Percentiles rank a stretch among this genome's conserved stretches.
These are phyloP conservation scores for Antitrichia curtipendula DNA, from an alignment of 225 moss, liverwort and hornwort genomes.

Conservation along the genomic window DNA sequence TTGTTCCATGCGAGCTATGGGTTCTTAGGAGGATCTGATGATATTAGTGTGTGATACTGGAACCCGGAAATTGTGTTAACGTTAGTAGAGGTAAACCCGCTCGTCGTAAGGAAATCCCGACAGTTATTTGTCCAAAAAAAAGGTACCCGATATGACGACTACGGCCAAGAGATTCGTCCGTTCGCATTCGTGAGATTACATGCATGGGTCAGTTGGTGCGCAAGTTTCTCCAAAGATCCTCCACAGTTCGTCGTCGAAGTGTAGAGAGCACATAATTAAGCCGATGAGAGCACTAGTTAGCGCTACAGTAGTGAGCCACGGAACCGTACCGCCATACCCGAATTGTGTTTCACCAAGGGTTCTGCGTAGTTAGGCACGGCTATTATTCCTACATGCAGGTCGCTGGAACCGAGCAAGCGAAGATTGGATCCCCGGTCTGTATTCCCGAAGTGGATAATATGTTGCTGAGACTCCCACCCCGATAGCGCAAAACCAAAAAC, in stretches of 20 bases:
- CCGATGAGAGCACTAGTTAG: neutral
- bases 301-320: neutral
- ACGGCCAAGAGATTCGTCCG: neutral
- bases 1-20: neutral
- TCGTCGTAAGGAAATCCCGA: neutral
- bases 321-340: neutral
- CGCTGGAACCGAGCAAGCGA: conserved; percentile 24
- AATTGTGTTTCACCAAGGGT: neutral
- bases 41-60: too few relatives aligned
- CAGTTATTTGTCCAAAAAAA: neutral
- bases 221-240: conserved; percentile 20
- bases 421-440: neutral
- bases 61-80: neutral
- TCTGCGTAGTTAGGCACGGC: neutral
- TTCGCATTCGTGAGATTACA: neutral
- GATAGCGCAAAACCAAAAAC: neutral
- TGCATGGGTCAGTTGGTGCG: conserved; percentile 6
- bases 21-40: neutral
- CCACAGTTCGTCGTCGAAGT: conserved; percentile 14
- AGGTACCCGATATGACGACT: neutral
- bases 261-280: neutral
- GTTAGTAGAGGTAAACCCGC: neutral
- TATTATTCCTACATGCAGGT: conserved; percentile 33
- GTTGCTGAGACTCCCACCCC: conserved; percentile 51
- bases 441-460: conserved; percentile 27